Base-by-base conservation (phyloP, 2,329 filamentous ascomycete genomes). In the Penicillium sp. region DNA sequence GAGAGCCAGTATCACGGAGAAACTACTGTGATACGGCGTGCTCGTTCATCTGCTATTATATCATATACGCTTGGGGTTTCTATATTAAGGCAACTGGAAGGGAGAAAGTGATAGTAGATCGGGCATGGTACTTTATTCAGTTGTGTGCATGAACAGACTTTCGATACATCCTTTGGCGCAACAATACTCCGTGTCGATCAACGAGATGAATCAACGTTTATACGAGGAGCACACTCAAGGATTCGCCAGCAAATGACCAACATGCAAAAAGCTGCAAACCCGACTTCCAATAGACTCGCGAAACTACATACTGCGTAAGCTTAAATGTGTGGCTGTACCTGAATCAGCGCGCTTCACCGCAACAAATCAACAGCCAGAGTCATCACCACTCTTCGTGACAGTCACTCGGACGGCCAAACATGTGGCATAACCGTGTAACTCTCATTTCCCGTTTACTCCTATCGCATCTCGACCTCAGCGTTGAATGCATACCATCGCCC, bases 11-110 rank as follows among this genome's bases (percentile, higher is more conserved):
- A 11, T 8, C 35, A 31, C 22, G 35, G 49, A 43, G 46, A 28
- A 38, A 8, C n/a, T 30, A 46, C 25, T 13, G 47, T 50, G 18
- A 40, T 50, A 46, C 41, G 40, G 13, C 36, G 35, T 29, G 30
- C 12, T 40, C 25, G 1, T 46, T 35, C 25, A 25, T 40, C 16
- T 45, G 19, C 41, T 16, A 46, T 41, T 27, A 30, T 41, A 35
- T 31, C 27, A 47, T 42, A 22, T 19, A 28, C 37, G 8, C 29
- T 14, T 29, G 8, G 22, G 7, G 7, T 25, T 6, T 25, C 4
- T 25, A 22, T 22, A 25, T 8, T 25, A 25, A 25, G 22, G 22
- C 22, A 25, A 25, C 22, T 25, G 22, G 22, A 25, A 25, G 22
- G 22, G 7, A 25, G 7, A 25, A 25, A 8, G 22, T 25, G 22